A percentile compares a stretch with the other conserved stretches of the same genome.
Evolutionary conservation across 805 yeast genomes (phyloP).

Genomic region (Vanderwaltozyma verrucispora): DNA sequence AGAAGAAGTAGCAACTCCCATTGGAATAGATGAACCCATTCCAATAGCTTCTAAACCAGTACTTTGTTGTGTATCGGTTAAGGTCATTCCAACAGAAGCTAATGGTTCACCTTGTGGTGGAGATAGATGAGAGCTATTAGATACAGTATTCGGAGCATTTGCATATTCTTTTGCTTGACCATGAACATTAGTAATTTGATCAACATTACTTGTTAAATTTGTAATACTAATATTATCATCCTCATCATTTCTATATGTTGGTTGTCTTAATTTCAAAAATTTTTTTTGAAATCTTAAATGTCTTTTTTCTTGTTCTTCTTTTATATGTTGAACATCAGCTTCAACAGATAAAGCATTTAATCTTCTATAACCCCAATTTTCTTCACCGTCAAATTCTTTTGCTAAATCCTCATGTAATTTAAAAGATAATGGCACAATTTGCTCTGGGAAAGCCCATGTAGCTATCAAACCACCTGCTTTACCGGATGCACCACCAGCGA

Average conservation of each 20-base stretch:
- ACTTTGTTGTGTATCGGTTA: background rate
- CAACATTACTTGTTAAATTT: background rate
- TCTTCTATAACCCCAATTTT: conserved; percentile 88
- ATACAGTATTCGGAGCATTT: background rate
- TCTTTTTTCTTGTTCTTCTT: conserved; percentile 2
- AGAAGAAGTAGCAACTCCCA: background rate
- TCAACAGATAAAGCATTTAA: conserved; percentile 82
- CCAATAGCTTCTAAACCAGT: background rate
- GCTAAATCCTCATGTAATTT: conserved; percentile 75
- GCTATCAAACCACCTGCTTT: conserved; percentile 96
- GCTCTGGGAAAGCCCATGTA: conserved; percentile 94
- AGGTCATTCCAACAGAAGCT: background rate
- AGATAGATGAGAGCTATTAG: background rate
- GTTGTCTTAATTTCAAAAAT: background rate
- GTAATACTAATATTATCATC: too few relatives aligned
- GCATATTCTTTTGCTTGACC: conserved; percentile 1
- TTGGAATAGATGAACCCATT: background rate
- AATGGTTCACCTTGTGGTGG: background rate
- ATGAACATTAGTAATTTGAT: background rate
- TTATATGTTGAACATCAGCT: conserved; percentile 48
- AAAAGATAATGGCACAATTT: conserved; percentile 82
- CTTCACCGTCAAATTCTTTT: conserved; percentile 65
- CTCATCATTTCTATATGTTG: background rate
- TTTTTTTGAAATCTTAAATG: conserved; percentile 2
- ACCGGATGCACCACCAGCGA: conserved; percentile 96